Evolutionary conservation across 371 early-diverging fungal species (phyloP).

Genomic region (Homolaphlyctis polyrhiza): DNA sequence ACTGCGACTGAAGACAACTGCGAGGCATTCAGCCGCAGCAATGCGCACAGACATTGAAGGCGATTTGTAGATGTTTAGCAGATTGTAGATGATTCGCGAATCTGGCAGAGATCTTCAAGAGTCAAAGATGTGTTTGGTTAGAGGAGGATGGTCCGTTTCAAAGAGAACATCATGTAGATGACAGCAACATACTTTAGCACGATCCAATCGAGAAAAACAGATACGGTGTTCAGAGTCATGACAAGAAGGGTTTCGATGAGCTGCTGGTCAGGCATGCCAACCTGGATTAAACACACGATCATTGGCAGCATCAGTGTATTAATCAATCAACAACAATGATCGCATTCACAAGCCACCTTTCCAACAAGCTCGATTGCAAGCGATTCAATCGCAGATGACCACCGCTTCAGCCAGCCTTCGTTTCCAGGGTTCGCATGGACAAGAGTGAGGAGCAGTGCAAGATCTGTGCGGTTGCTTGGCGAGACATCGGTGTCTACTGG

Average conservation of each 20-base stretch:
- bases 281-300: not conserved
- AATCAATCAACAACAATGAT: no score
- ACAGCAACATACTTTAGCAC: slow-evolving; percentile 14
- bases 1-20: slow-evolving; percentile 30
- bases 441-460: slow-evolving; percentile 14
- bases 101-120: not conserved
- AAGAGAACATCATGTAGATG: not conserved
- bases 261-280: not conserved
- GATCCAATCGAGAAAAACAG: slow-evolving; percentile 27
- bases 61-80: not conserved
- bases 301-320: no score
- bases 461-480: slow-evolving; percentile 1
- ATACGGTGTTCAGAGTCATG: slow-evolving; percentile 17
- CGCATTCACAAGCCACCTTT: slow-evolving; percentile 13
- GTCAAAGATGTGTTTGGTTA: not conserved
- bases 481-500: not conserved
- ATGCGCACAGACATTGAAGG: not conserved
- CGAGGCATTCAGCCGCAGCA: slow-evolving; percentile 30
- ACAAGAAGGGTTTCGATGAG: slow-evolving; percentile 12
- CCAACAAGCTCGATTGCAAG: not conserved
- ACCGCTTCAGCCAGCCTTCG: slow-evolving; percentile 46
- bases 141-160: not conserved
- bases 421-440: slow-evolving; percentile 37
- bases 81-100: not conserved
- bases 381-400: slow-evolving; percentile 21